Evolutionary conservation across 257 asterid species (phyloP).

Genomic region (Penstemon eatonii): DNA sequence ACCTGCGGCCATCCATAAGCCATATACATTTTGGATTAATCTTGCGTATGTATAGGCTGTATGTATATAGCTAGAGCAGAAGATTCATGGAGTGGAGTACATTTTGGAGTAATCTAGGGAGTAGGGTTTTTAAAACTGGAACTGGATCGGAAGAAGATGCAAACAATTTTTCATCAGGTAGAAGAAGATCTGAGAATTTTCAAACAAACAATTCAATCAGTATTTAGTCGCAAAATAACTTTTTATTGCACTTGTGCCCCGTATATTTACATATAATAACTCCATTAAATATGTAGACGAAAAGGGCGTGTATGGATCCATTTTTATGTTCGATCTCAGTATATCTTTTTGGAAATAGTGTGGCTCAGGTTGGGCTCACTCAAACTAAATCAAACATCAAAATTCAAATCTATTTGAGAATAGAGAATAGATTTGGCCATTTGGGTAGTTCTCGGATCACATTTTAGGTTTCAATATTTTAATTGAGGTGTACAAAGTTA

Average conservation of each 20-base stretch:
- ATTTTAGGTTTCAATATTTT: too few relatives aligned
- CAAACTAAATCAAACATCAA: too few relatives aligned
- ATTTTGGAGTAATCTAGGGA: constrained; percentile 24
- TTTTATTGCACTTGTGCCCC: constrained; percentile 28
- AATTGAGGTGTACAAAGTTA: too few relatives aligned
- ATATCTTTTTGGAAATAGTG: too few relatives aligned
- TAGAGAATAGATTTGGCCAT: too few relatives aligned
- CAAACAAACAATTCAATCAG: constrained; percentile 5
- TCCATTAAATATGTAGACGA: background rate
- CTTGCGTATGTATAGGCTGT: background rate
- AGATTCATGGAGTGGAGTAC: constrained; percentile 26
- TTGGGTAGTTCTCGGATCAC: too few relatives aligned
- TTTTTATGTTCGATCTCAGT: too few relatives aligned
- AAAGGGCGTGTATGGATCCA: too few relatives aligned
- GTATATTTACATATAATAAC: background rate
- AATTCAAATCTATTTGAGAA: too few relatives aligned
- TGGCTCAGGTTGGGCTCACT: too few relatives aligned
- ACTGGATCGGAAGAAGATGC: constrained; percentile 39
- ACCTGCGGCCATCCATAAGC: constrained; percentile 99
- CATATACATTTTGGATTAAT: constrained; percentile 80
- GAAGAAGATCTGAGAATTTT: constrained; percentile 46
- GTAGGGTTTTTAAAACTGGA: constrained; percentile 22
- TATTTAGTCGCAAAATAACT: constrained; percentile 6
- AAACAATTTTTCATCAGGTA: constrained; percentile 31
- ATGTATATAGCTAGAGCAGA: constrained; percentile 16